Percentiles rank a stretch among this genome's conserved stretches.
Conservation (phyloP, 2,329 filamentous ascomycete species). For the Cordyceps cateniannulata region DNA sequence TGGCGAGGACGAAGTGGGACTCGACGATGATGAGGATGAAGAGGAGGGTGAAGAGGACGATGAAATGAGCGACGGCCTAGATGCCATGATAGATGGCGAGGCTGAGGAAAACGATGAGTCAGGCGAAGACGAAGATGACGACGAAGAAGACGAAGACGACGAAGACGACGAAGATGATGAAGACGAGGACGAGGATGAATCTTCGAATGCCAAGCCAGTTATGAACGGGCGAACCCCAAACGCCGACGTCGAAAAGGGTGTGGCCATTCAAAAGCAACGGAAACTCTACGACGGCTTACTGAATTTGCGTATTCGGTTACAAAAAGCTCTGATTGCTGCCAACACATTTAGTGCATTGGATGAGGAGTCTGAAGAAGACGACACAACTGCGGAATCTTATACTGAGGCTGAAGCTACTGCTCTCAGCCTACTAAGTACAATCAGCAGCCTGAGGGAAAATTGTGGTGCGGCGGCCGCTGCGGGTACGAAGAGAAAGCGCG, state of each 20-base stretch:
- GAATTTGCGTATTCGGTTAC: conserved; percentile 84
- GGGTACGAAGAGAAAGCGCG: conserved; percentile 57
- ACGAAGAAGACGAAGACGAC: conserved; percentile 28
- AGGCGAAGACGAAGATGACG: conserved; percentile 29
- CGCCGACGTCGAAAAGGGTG: conserved; percentile 72
- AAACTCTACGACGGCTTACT: conserved; percentile 82
- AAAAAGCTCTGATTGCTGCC: conserved; percentile 78
- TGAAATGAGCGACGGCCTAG: conserved; percentile 32
- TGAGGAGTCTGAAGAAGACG: conserved; percentile 22
- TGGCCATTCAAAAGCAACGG: conserved; percentile 79
- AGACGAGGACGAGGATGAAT: conserved; percentile 27
- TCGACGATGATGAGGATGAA: conserved; percentile 28
- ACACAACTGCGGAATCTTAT: conserved; percentile 47
- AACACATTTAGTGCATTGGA: conserved; percentile 61
- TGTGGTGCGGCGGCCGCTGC: conserved; percentile 44
- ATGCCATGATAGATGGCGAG: conserved; percentile 26
- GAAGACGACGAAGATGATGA: conserved; percentile 32
- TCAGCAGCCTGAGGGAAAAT: conserved; percentile 61
- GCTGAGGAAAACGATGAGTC: conserved; percentile 23
- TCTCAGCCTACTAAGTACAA: conserved; percentile 74
- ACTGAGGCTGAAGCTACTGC: conserved; percentile 80
- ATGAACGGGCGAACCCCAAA: conserved; percentile 24
- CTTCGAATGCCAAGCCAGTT: conserved; percentile 26
- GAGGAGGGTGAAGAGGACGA: conserved; percentile 29
- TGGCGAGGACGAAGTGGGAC: conserved; percentile 24